Base-by-base conservation (phyloP, 2,329 filamentous ascomycete genomes). In the Pseudocercospora crystallina region DNA sequence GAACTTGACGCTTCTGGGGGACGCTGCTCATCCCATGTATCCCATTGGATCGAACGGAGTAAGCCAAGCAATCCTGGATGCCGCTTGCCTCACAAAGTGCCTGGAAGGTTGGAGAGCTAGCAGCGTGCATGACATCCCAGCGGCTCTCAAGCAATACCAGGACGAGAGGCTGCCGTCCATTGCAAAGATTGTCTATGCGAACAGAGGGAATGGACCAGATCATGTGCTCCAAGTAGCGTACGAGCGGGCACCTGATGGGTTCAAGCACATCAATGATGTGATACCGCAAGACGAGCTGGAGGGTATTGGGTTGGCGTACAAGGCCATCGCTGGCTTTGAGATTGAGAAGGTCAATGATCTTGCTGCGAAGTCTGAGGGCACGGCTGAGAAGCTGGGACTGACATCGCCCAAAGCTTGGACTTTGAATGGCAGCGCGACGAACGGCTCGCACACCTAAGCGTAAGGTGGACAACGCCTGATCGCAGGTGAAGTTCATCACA, bases 171-270 rank as follows among this genome's bases (percentile, higher is more conserved):
- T 76, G 1, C 73, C 73, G 7, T 67, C 72, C 0, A 76, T 73
- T 3, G 67, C 73, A 2, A 71, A 72, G 53, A 77, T 76, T 13
- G 71, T 76, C 14, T 72, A 73, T 65, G 73, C 73, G 7, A 76
- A 76, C 57, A 65, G 73, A 14, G 73, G 70, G 1, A 75, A 75
- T 46, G 73, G 74, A 1, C 73, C 73, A 3, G 73, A 76, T 54
- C 73, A 76, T 56, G 73, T 77, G 4, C 51, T 76, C 60, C 71
- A 76, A 54, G 60, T 77, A 33, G 73, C 71, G 1, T 69, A 76
- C 51, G 72, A 76, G 57, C 56, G 74, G 17, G 73, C 73, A 2
- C 72, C 73, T 2, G 65, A 73, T 45, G 70, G 70, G 0, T 72
- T 71, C 57, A 61, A 66, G 35, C 68, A 74, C 39, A 65, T 76